A percentile compares a stretch with the other conserved stretches of the same genome.
Conservation (phyloP, 2,329 filamentous ascomycete species). For the Microcyclospora pomicola region DNA sequence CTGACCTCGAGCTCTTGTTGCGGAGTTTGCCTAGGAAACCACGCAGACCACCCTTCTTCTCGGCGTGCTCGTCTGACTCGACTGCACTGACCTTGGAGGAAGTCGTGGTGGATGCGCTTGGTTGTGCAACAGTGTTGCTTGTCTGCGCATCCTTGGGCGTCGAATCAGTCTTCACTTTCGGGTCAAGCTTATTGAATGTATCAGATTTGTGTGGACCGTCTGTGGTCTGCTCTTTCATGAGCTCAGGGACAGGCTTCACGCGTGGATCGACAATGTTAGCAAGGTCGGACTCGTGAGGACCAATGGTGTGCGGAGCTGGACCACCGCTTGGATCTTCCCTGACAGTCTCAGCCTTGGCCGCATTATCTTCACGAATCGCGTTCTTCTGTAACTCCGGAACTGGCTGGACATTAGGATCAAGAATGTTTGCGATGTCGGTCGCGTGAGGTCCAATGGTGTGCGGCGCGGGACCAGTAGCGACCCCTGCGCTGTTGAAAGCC, state of each 20-base stretch:
- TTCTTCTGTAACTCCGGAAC: neutral
- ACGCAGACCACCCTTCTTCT: conserved; percentile 14
- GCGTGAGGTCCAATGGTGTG: conserved; percentile 1
- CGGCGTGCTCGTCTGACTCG: conserved; percentile 3
- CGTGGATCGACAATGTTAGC: conserved; percentile 12
- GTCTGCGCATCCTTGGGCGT: conserved; percentile 1
- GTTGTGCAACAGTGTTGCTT: conserved; percentile 2
- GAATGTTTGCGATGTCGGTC: conserved; percentile 2
- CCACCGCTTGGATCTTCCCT: conserved; percentile 1
- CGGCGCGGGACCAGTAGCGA: neutral
- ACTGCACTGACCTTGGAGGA: conserved; percentile 1
- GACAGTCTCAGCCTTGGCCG: neutral
- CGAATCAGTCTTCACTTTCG: neutral
- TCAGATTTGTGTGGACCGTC: conserved; percentile 6
- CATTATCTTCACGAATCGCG: neutral
- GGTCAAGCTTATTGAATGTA: conserved; percentile 2
- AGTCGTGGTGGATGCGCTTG: conserved; percentile 1
- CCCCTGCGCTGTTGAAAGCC: too few relatives aligned
- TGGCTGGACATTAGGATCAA: conserved; percentile 3
- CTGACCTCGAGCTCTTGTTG: conserved; percentile 8
- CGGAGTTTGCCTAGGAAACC: conserved; percentile 19
- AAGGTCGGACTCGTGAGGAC: conserved; percentile 12
- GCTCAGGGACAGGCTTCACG: conserved; percentile 13
- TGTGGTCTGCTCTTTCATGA: conserved; percentile 13
- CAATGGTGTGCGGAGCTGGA: conserved; percentile 12